Conservation (phyloP, 2,329 filamentous ascomycete genomes). For the Trichophyton benhamiae region DNA sequence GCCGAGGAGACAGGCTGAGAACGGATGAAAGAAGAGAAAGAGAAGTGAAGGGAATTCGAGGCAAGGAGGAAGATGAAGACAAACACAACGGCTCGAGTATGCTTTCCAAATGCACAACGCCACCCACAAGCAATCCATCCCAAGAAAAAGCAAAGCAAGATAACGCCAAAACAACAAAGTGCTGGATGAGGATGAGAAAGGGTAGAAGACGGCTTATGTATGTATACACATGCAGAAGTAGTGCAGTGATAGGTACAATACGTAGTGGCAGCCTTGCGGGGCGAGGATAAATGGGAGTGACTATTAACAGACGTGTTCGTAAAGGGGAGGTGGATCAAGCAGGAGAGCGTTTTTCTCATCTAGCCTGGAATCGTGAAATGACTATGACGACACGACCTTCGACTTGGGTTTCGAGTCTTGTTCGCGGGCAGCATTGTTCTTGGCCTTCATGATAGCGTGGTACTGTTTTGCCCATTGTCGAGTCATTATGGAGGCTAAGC, state of each 20-base stretch:
- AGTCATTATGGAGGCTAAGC: conserved; percentile 71
- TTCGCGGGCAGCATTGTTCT: conserved; percentile 1
- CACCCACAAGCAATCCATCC: conserved; percentile 3
- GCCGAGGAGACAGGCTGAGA: background rate
- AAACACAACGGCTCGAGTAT: background rate
- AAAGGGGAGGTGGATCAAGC: background rate
- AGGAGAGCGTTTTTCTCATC: background rate
- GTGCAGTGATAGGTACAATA: conserved; percentile 1
- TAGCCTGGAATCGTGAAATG: background rate
- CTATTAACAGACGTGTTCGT: conserved; percentile 1
- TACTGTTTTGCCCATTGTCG: conserved; percentile 89
- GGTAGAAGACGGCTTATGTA: background rate
- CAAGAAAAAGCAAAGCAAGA: conserved; percentile 4
- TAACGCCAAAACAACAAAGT: conserved; percentile 6
- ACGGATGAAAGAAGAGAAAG: background rate
- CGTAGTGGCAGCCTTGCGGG: background rate
- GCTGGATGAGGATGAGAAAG: background rate
- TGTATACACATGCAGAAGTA: conserved; percentile 2
- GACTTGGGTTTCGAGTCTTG: conserved; percentile 1
- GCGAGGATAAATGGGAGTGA: background rate
- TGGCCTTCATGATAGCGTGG: conserved; percentile 22
- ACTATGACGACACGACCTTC: background rate
- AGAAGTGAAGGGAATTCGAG: background rate
- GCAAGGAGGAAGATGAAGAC: background rate
- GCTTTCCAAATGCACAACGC: conserved; percentile 6